phyloP scores from a whole-genome alignment of 140 eudicot genomes.

The Oenanthe javanica region DNA sequence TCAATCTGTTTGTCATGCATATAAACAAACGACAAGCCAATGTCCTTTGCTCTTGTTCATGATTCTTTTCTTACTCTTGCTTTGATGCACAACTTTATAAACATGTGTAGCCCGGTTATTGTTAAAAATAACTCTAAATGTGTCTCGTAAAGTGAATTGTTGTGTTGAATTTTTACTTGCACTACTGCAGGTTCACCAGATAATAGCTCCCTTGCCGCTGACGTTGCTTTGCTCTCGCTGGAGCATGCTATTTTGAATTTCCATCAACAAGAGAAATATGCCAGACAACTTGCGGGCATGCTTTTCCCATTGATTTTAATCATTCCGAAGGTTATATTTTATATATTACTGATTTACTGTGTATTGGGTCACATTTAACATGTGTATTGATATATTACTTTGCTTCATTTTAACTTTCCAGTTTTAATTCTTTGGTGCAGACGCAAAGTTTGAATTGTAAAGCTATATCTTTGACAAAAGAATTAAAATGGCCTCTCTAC shows the following conservation, averaged over 20 bases:
- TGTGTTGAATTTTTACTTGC: background rate
- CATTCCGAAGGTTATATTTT: conserved; percentile 54
- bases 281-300: conserved; percentile 44
- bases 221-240: conserved; percentile 43
- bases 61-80: background rate
- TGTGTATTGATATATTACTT: background rate
- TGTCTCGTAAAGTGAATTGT: background rate
- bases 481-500: conserved; percentile 66
- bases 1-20: background rate
- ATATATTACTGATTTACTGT: background rate
- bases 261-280: conserved; percentile 32
- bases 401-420: background rate
- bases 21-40: background rate
- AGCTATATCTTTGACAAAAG: conserved; percentile 58
- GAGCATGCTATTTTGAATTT: conserved; percentile 45
- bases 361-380: background rate
- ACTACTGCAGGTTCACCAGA: conserved; percentile 44
- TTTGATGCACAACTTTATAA: background rate
- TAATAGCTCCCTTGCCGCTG: conserved; percentile 36
- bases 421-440: conserved; percentile 29
- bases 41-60: background rate
- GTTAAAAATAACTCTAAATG: background rate
- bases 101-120: background rate
- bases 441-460: conserved; percentile 50
- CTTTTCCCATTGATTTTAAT: conserved; percentile 58